Percentiles rank a stretch among this genome's conserved stretches.
phyloP scores from a whole-genome alignment of 495 filamentous ascomycete genomes.

The Penicillium longicatenatum region DNA sequence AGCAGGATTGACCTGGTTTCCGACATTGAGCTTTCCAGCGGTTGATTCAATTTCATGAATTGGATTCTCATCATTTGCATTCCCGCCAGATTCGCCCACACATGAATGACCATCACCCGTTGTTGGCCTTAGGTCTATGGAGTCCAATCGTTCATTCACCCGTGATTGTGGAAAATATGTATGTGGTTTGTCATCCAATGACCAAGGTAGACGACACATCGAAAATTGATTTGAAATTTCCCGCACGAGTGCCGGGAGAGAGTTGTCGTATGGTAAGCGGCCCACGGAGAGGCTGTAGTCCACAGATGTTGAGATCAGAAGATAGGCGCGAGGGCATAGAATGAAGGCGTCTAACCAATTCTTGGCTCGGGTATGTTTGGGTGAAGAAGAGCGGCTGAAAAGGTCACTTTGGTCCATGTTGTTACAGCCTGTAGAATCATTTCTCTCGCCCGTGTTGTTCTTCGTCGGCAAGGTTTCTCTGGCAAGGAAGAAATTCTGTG shows the following conservation, averaged over 20 bases:
- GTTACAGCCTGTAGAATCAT: background rate
- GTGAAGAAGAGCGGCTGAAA: background rate
- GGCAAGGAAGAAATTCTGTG: constrained; percentile 32
- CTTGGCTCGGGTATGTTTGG: constrained; percentile 10
- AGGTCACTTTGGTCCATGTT: background rate
- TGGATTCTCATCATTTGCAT: background rate
- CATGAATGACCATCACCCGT: no score
- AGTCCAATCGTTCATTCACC: background rate
- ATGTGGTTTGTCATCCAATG: background rate
- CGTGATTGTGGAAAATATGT: background rate
- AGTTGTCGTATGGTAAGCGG: constrained; percentile 24
- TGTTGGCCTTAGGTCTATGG: background rate
- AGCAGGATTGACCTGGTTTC: background rate
- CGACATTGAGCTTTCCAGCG: background rate
- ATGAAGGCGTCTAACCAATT: constrained; percentile 38
- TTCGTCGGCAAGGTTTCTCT: background rate
- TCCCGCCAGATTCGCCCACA: background rate
- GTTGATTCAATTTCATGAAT: background rate
- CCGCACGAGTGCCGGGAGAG: constrained; percentile 30
- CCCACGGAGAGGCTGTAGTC: constrained; percentile 35
- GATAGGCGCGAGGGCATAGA: constrained; percentile 34
- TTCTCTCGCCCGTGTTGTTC: background rate
- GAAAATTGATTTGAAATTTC: constrained; percentile 25
- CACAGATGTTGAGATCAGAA: constrained; percentile 36
- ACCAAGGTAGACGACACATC: constrained; percentile 30